phyloP scores from a whole-genome alignment of 306 rosid species.

The Rosa rugosa region DNA sequence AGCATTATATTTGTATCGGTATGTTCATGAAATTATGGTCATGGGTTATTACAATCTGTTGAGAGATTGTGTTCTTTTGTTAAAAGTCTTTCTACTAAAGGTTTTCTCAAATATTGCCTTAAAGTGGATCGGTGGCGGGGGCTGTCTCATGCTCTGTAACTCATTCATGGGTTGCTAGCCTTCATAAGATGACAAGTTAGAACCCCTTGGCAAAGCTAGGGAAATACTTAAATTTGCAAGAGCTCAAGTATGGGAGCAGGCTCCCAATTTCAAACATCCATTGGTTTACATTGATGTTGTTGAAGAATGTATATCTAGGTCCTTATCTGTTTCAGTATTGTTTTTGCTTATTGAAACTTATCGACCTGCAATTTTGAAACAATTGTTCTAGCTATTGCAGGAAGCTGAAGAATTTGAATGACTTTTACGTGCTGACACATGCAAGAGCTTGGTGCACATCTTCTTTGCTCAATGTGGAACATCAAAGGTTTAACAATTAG shows the following conservation, averaged over 20 bases:
- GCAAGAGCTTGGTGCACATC: slow-evolving; percentile 76
- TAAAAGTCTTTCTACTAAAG: neutral
- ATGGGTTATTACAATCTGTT: neutral
- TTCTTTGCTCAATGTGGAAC: slow-evolving; percentile 94
- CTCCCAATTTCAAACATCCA: slow-evolving; percentile 90
- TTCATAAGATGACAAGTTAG: slow-evolving; percentile 77
- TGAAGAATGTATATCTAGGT: slow-evolving; percentile 92
- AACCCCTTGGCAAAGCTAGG: slow-evolving; percentile 89
- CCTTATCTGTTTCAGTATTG: slow-evolving; percentile 29
- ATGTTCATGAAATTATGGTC: neutral
- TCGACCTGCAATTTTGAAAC: slow-evolving; percentile 22
- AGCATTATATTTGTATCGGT: neutral
- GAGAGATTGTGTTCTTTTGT: neutral
- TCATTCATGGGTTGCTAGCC: slow-evolving; percentile 76
- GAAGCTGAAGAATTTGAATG: slow-evolving; percentile 76
- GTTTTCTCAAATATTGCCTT: neutral
- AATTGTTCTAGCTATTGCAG: slow-evolving; percentile 51
- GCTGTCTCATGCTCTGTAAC: neutral
- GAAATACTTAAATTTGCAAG: slow-evolving; percentile 81
- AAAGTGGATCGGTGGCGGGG: neutral
- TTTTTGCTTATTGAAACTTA: neutral
- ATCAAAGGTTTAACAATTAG: slow-evolving; percentile 63
- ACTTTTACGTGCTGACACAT: slow-evolving; percentile 57
- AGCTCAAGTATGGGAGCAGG: slow-evolving; percentile 63
- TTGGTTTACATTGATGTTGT: slow-evolving; percentile 85